Base-by-base conservation (phyloP, 345 rosid species). In the Salix exigua region DNA sequence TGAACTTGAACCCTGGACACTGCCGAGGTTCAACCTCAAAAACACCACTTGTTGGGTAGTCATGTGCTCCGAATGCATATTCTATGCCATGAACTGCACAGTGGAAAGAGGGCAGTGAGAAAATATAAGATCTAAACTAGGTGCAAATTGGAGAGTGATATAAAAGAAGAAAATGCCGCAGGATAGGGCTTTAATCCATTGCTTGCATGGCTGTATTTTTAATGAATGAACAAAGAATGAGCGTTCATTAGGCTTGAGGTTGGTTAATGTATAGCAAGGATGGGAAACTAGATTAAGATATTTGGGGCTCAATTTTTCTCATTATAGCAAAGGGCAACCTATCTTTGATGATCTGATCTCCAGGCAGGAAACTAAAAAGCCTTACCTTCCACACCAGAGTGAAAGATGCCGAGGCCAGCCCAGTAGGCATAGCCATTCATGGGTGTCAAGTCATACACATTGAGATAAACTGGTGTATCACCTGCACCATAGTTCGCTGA, bases 371-470 rank as follows among this genome's bases (percentile, higher is more conserved):
- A 35, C 12, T 14, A 4, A 28, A 18, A 48, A 19, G 16, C 50
- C 62, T 65, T 73, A 77, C 84, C 84, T 81, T 81, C 81, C 38
- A 81, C 73, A 35, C 84, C 81, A 18, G 84, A 81, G 78, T 81
- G 84, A 68, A 77, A 81, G 84, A 81, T 81, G 48, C 84, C 84
- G 66, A 81, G 70, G 75, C 84, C 84, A 14, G 81, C 84, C 84
- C 84, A 81, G 35, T 81, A 81, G 69, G 75, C 77, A 17, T 81
- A 81, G 69, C 81, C 78, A 33, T 81, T 81, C 78, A 81, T 81
- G n/a, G 84, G 81, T 14, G 84, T 81, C 81, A 81, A 74, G 75
- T 81, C 84, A 70, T 81, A 81, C 5, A 81, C 84, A 46, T 81
- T 81, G 25, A 81, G 77, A 67, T 73, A 81, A 66, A 81, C 84